Evolutionary conservation across 495 filamentous ascomycete species (phyloP).

Genomic region (Neurospora intermedia): DNA sequence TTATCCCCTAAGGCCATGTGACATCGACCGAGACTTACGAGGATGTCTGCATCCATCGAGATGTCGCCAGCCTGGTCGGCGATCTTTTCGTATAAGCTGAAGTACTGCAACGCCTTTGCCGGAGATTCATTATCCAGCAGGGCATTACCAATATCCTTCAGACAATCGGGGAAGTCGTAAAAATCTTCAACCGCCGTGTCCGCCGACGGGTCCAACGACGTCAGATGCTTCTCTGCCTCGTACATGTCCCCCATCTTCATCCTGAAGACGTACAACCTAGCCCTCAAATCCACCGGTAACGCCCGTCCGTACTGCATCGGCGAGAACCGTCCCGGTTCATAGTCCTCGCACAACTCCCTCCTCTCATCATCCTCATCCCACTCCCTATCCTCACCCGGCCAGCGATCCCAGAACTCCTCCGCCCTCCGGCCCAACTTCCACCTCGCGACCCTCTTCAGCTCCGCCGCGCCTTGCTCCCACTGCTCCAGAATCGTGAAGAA

Average conservation of each 20-base stretch:
- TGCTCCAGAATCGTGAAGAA: slow-evolving; percentile 54
- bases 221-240: slow-evolving; percentile 54
- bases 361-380: slow-evolving; percentile 72
- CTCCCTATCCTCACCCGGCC: slow-evolving; percentile 73
- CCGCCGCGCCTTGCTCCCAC: slow-evolving; percentile 51
- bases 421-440: slow-evolving; percentile 70
- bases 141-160: slow-evolving; percentile 58
- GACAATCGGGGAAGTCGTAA: slow-evolving; percentile 61
- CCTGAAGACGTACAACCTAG: slow-evolving; percentile 75
- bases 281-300: slow-evolving; percentile 73
- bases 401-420: slow-evolving; percentile 74
- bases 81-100: slow-evolving; percentile 50
- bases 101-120: slow-evolving; percentile 62
- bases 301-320: slow-evolving; percentile 57
- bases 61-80: slow-evolving; percentile 46
- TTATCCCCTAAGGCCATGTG: slow-evolving; percentile 51
- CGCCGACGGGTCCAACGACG: slow-evolving; percentile 50
- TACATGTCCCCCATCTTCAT: slow-evolving; percentile 53
- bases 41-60: slow-evolving; percentile 45
- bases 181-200: slow-evolving; percentile 37
- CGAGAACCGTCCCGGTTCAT: slow-evolving; percentile 43
- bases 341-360: slow-evolving; percentile 45
- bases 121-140: slow-evolving; percentile 47
- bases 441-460: slow-evolving; percentile 59
- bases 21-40: slow-evolving; percentile 64